Evolutionary conservation across 805 yeast genomes (phyloP).

Genomic region (Nakazawaea sp.): DNA sequence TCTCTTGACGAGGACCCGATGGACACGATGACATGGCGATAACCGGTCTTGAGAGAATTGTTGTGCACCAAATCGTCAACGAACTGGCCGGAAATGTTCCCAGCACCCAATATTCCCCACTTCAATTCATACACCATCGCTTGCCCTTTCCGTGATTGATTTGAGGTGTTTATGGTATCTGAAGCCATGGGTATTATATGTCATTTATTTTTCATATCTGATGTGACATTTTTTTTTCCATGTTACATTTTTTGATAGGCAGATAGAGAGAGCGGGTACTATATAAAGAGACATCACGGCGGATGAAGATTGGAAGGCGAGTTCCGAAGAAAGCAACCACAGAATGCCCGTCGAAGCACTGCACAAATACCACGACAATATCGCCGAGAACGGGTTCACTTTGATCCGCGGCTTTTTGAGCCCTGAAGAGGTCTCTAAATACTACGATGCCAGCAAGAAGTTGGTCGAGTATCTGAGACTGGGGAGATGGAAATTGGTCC

Average conservation of each 20-base stretch:
- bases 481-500: conserved; percentile 42
- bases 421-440: conserved; percentile 30
- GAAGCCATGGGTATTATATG: no score
- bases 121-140: not conserved
- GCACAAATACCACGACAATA: conserved; percentile 22
- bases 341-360: conserved; percentile 10
- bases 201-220: no score
- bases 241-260: not conserved
- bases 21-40: conserved; percentile 28
- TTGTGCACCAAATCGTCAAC: conserved; percentile 26
- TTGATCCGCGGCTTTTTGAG: conserved; percentile 33
- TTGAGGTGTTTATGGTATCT: no score
- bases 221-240: no score
- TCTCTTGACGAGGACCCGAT: conserved; percentile 31
- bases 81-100: conserved; percentile 39
- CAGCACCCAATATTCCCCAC: conserved; percentile 48
- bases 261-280: not conserved
- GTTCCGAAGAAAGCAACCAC: no score
- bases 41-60: conserved; percentile 18
- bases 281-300: not conserved
- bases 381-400: conserved; percentile 26
- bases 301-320: not conserved
- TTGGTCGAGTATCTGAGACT: conserved; percentile 34
- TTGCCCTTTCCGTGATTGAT: no score
- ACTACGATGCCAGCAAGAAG: conserved; percentile 28